Percentiles rank a stretch among this genome's conserved stretches.
phyloP scores from a whole-genome alignment of 2,329 filamentous ascomycete genomes.

The Colletotrichum scovillei region DNA sequence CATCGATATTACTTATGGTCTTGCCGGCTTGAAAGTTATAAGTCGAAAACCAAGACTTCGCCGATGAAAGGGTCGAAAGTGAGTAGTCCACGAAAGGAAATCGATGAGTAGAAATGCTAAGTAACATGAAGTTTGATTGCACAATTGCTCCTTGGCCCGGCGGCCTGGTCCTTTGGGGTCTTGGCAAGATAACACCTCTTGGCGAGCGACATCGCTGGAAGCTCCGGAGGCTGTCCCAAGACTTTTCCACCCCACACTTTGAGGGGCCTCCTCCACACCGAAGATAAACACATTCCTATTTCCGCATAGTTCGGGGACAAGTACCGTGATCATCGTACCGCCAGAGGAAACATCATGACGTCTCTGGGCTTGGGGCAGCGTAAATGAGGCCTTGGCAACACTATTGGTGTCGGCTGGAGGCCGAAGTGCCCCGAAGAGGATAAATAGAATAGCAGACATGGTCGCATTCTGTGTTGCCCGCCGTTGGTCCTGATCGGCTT shows the following conservation, averaged over 20 bases:
- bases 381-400: constrained; percentile 19
- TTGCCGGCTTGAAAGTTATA: no score
- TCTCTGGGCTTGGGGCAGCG: not conserved
- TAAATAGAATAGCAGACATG: not conserved
- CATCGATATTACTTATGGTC: no score
- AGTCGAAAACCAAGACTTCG: not conserved
- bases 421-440: not conserved
- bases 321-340: not conserved
- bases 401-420: not conserved
- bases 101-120: not conserved
- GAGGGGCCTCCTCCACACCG: constrained; percentile 24
- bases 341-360: constrained; percentile 7
- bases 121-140: not conserved
- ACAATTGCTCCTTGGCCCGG: not conserved
- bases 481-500: not conserved
- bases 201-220: constrained; percentile 15
- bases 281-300: constrained; percentile 30
- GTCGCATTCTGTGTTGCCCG: not conserved
- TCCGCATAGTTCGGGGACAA: constrained; percentile 10
- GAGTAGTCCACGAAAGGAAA: no score
- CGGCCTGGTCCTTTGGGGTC: not conserved
- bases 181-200: constrained; percentile 34
- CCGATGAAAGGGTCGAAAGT: not conserved
- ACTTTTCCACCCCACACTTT: constrained; percentile 12
- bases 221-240: not conserved